Conservation (phyloP, 2,329 filamentous ascomycete species). For the Aureobasidium sp. region DNA sequence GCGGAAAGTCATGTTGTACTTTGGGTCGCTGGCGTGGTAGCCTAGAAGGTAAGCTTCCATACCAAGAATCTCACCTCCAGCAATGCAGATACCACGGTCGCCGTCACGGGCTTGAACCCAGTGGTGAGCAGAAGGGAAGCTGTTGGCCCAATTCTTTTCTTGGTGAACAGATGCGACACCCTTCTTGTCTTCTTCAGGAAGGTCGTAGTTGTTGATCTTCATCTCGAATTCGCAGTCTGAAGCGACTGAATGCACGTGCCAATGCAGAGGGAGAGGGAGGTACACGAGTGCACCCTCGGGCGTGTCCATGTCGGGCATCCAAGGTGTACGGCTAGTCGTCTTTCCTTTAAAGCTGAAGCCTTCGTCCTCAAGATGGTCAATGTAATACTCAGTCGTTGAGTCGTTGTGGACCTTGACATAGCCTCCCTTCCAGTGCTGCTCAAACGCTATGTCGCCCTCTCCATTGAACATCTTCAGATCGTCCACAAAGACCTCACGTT, state of each 20-base stretch:
- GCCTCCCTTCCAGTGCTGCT: conserved; percentile 35
- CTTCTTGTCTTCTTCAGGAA: conserved; percentile 21
- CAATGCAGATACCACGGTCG: conserved; percentile 27
- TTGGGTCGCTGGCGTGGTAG: conserved; percentile 32
- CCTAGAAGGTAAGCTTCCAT: conserved; percentile 42
- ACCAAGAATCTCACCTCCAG: conserved; percentile 35
- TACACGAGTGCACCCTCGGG: conserved; percentile 41
- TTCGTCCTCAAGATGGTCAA: conserved; percentile 21
- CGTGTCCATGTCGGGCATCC: conserved; percentile 32
- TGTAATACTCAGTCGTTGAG: conserved; percentile 32
- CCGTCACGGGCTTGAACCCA: conserved; percentile 32
- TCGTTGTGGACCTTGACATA: conserved; percentile 31
- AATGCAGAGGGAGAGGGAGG: conserved; percentile 44
- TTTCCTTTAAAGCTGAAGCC: conserved; percentile 36
- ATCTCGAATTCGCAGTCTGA: conserved; percentile 36
- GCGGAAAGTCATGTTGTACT: conserved; percentile 35
- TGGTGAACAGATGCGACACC: conserved; percentile 39
- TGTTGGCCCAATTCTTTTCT: conserved; percentile 46
- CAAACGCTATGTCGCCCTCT: conserved; percentile 31
- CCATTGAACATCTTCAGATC: conserved; percentile 30
- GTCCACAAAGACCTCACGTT: conserved; percentile 38
- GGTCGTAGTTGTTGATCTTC: conserved; percentile 28
- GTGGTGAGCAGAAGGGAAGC: conserved; percentile 39
- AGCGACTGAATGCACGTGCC: conserved; percentile 43
- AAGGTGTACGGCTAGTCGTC: conserved; percentile 33